phyloP scores from a whole-genome alignment of 129 eudicot genomes.

The Pulicaria dysenterica region DNA sequence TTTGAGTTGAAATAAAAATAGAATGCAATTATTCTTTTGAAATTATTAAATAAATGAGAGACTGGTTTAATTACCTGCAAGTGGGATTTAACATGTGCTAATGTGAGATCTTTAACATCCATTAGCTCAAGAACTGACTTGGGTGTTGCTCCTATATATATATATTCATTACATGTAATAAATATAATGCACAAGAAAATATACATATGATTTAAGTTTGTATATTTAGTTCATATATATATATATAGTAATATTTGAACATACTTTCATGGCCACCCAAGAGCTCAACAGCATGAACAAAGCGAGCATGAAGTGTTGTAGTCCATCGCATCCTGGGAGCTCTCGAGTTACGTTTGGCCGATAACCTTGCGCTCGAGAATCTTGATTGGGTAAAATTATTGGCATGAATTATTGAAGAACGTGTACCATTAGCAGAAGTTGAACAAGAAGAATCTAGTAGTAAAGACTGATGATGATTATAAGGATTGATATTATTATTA shows the following conservation, averaged over 20 bases:
- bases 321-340: slow-evolving; percentile 99
- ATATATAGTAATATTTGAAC: not conserved
- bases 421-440: slow-evolving; percentile 11
- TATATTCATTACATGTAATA: not conserved
- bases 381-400: slow-evolving; percentile 43
- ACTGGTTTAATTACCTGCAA: slow-evolving; percentile 62
- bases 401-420: slow-evolving; percentile 25
- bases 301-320: slow-evolving; percentile 81
- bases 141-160: slow-evolving; percentile 83
- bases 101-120: slow-evolving; percentile 97
- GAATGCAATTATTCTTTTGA: not conserved
- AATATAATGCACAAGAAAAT: slow-evolving; percentile 20
- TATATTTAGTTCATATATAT: too few species aligned
- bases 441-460: slow-evolving; percentile 25
- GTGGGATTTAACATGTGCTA: slow-evolving; percentile 98
- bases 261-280: slow-evolving; percentile 98
- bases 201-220: not conserved
- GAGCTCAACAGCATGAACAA: slow-evolving; percentile 96
- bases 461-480: slow-evolving; percentile 37
- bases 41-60: slow-evolving; percentile 1
- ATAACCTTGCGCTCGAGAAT: slow-evolving; percentile 66
- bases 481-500: slow-evolving; percentile 25
- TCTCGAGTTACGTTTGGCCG: slow-evolving; percentile 74
- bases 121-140: slow-evolving; percentile 99
- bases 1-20: not conserved